Evolutionary conservation across 2,329 filamentous ascomycete genomes (phyloP), one percentile per base, ranked within the genome.

Genomic region (Botrytis deweyae): DNA sequence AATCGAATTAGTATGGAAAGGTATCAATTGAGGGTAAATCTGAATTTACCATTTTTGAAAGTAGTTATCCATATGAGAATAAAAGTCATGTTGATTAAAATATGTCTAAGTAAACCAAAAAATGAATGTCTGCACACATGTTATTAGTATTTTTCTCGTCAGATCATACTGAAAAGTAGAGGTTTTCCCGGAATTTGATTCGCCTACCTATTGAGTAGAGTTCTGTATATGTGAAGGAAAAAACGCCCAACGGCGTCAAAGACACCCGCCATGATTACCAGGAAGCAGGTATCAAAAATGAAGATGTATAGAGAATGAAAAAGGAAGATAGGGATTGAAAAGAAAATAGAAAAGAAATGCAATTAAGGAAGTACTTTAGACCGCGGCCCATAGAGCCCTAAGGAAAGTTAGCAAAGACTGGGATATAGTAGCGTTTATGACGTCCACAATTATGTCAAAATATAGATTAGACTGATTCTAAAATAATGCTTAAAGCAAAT

Each of bases 21-120:
- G 22, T 40, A 33, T 72, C 38, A 33, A 66, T 38, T 33, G 29
- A 38, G 49, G 18, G 58, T 70, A 61, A 3, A 14, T 29, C 12
- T 61, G n/a, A 25, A 33, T 63, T 66, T 74, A 79, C 78, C 78
- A 68, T 79, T 80, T 52, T 80, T 80, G 68, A 80, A 80, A 38
- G 79, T 79, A 29, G 78, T 79, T 29, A 80, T 80, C 78, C 78
- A 79, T 12, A 77, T 73, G 3, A 79, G 73, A 72, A 80, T 79
- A 64, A 78, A 80, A 22, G 75, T 77, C 76, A 79, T 76, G 64
- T 80, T 80, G 59, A 77, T 78, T 22, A 79, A 67, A 58, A 80
- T 78, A 70, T 80, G 78, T 74, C 76, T 74, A 33, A 80, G 76
- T 29, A 79, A 72, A 20, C 78, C 77, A 52, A 79, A 74, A 67